Evolutionary conservation across 1,284 basidiomycete species (phyloP), one percentile per base, ranked within the genome.

Genomic region (Naganishia sp.): DNA sequence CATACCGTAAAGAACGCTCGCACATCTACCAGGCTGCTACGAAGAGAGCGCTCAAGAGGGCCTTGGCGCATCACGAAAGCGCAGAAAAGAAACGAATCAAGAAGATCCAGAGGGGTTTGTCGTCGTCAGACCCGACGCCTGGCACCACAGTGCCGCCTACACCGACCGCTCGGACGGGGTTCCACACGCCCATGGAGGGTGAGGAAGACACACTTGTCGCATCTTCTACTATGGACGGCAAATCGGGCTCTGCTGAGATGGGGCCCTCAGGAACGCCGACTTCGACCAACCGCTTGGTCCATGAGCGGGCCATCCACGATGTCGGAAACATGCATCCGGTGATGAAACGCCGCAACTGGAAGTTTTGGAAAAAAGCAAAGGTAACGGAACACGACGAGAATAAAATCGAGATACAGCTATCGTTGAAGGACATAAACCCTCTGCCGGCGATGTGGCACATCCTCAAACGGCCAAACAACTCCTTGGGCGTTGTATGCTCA

Each of bases 1-100:
- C 90, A 0, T 94, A 90, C 81, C 84, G 92, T 17, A 81, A 83
- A 65, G 90, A 93, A 74, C 86, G 92, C 32, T 91, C 89, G 68
- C 77, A 88, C 43, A 84, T 86, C 7, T 94, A 92, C 74, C 89
- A 90, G 74, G 82, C 81, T 54, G 85, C 86, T 0, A 70, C 79
- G 50, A 70, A 74, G 46, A 66, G 72, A 23, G 77, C 77, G 5
- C 63, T 77, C 35, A 76, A 77, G 68, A 73, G 78, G 9, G 73
- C 74, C 3, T 65, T 77, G 31, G 71, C 71, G 6, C 68, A 72
- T 4, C 71, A 76, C 53, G 65, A 66, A 25, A 50, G 57, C 6
- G 67, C 70, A 10, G 73, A 74, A 50, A 70, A 71, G 65, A 73
- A 74, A 50, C 70, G 71, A 17, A 56, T 65, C 17, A 66, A 64